Percentiles rank a stretch among this genome's conserved stretches.
Conservation (phyloP, 2,329 filamentous ascomycete species). For the Calycina herbarum region DNA sequence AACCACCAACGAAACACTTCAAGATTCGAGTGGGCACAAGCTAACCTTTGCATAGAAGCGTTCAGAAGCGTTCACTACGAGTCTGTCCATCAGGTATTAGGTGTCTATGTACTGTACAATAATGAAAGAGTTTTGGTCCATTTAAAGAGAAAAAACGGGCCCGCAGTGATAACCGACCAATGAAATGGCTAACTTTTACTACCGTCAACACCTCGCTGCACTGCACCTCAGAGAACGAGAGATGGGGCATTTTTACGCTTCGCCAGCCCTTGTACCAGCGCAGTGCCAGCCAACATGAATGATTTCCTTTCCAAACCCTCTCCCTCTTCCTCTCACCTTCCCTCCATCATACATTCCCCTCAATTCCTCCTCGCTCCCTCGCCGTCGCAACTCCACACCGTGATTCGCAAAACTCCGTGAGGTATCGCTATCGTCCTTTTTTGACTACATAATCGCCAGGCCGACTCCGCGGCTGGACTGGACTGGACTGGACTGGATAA, state of each 20-base stretch:
- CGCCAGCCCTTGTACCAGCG: neutral
- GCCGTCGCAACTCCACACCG: conserved; percentile 7
- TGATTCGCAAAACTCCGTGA: conserved; percentile 1
- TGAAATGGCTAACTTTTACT: neutral
- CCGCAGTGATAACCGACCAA: neutral
- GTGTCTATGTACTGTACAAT: no score
- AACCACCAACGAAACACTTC: neutral
- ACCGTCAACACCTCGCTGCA: neutral
- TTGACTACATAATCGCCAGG: conserved; percentile 6
- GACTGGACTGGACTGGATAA: neutral
- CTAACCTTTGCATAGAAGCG: no score
- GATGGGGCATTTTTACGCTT: conserved; percentile 8
- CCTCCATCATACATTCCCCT: conserved; percentile 3
- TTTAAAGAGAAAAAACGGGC: no score
- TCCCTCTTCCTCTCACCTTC: neutral
- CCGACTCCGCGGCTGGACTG: conserved; percentile 12
- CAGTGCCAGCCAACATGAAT: conserved; percentile 10
- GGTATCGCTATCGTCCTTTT: conserved; percentile 2
- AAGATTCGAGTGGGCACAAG: no score
- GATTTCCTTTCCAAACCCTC: neutral
- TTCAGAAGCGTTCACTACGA: no score
- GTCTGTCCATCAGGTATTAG: no score
- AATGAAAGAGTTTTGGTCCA: no score
- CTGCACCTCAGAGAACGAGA: neutral
- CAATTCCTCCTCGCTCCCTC: neutral